Conservation (phyloP, 208 protist species). For the Trypanosoma cruzi region DNA sequence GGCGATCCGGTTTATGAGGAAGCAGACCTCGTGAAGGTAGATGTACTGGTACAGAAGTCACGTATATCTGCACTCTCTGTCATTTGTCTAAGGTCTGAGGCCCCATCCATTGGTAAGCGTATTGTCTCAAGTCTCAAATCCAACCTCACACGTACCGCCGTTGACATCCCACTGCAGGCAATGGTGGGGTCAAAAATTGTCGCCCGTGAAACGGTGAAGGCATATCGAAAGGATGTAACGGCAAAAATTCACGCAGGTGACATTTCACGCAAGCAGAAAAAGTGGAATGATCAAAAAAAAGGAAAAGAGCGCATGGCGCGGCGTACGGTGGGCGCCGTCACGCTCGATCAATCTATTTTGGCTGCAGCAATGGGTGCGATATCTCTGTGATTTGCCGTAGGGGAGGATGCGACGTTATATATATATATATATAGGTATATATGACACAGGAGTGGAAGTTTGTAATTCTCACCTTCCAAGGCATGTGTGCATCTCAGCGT, state of each 20-base stretch:
- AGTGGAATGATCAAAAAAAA: slow-evolving; percentile 97
- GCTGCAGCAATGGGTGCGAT: slow-evolving; percentile 88
- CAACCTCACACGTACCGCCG: slow-evolving; percentile 86
- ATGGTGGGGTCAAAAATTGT: slow-evolving; percentile 89
- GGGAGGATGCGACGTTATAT: neutral
- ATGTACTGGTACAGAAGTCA: slow-evolving; percentile 93
- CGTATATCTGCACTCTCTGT: slow-evolving; percentile 91
- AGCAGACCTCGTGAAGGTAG: slow-evolving; percentile 92
- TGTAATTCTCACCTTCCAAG: neutral
- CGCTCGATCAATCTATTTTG: slow-evolving; percentile 93
- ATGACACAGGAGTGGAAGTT: slow-evolving; percentile 1
- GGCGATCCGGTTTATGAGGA: slow-evolving; percentile 89
- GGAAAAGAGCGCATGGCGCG: slow-evolving; percentile 97
- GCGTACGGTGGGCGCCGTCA: slow-evolving; percentile 90
- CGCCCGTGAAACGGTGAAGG: slow-evolving; percentile 92
- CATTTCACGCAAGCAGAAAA: slow-evolving; percentile 96
- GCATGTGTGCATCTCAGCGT: neutral
- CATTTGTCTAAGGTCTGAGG: slow-evolving; percentile 83
- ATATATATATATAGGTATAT: too few relatives aligned
- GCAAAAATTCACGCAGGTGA: slow-evolving; percentile 96
- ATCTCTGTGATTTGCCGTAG: slow-evolving; percentile 15
- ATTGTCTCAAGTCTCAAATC: slow-evolving; percentile 88
- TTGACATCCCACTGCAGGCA: slow-evolving; percentile 94
- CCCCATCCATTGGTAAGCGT: slow-evolving; percentile 53
- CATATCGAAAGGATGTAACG: slow-evolving; percentile 95